Percentiles rank a stretch among this genome's conserved stretches.
Conservation (phyloP, 2,329 filamentous ascomycete genomes). For the Beauveria sp. region DNA sequence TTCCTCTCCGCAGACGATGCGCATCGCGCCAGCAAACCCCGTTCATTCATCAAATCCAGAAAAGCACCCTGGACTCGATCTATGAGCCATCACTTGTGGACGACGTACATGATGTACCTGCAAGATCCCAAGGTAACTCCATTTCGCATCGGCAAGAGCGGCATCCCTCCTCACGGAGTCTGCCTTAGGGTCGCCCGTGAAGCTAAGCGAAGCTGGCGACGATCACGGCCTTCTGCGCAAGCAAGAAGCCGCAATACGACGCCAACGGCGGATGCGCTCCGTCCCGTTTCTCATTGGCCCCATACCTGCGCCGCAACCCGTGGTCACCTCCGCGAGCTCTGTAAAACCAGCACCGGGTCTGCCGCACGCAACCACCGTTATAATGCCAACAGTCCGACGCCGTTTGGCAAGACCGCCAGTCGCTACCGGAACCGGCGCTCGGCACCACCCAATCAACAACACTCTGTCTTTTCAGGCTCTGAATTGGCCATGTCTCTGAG, state of each 20-base stretch:
- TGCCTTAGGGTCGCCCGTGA: conserved; percentile 58
- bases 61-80: conserved; percentile 56
- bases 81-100: conserved; percentile 60
- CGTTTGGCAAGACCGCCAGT: conserved; percentile 43
- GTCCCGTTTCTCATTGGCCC: conserved; percentile 53
- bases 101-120: conserved; percentile 56
- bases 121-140: conserved; percentile 62
- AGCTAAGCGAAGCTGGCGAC: conserved; percentile 60
- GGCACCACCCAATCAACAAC: conserved; percentile 29
- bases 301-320: conserved; percentile 57
- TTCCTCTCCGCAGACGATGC: conserved; percentile 23
- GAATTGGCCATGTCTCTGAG: conserved; percentile 58
- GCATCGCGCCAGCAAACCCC: conserved; percentile 24
- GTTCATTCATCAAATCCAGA: conserved; percentile 26
- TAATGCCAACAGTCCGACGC: conserved; percentile 47
- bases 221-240: conserved; percentile 36
- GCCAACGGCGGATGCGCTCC: conserved; percentile 40
- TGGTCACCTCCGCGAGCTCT: conserved; percentile 54
- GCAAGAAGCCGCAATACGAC: conserved; percentile 44
- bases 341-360: conserved; percentile 44
- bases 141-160: conserved; percentile 54
- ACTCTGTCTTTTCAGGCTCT: conserved; percentile 48
- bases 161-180: conserved; percentile 57
- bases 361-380: conserved; percentile 36
- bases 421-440: conserved; percentile 42